These are phyloP conservation scores for Fusarium acutatum DNA, from an alignment of 2,329 filamentous ascomycete species.

Conservation along the genomic window DNA sequence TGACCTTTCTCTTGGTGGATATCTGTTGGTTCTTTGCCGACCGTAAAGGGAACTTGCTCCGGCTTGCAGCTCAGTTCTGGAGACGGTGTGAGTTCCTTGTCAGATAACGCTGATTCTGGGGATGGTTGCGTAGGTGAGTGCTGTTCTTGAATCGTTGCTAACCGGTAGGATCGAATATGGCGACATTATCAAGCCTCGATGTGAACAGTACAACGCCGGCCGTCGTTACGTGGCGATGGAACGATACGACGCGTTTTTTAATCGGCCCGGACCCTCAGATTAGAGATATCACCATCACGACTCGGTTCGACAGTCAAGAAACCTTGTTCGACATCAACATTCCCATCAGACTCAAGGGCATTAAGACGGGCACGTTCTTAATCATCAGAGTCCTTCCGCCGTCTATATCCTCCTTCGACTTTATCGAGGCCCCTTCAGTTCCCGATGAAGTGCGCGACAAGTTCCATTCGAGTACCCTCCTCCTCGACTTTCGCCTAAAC, in stretches of 20 bases:
- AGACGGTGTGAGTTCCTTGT: not conserved
- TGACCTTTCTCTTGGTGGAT: not conserved
- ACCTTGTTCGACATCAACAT: conserved; percentile 10
- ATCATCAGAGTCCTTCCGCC: not conserved
- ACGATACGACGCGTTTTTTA: not conserved
- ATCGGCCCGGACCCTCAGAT: conserved; percentile 1
- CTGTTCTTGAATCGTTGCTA: not conserved
- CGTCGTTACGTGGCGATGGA: conserved; percentile 1
- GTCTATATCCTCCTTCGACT: not conserved
- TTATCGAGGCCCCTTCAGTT: not conserved
- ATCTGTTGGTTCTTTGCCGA: not conserved
- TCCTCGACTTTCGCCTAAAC: conserved; percentile 9
- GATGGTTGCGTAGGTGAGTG: not conserved
- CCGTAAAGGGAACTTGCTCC: not conserved
- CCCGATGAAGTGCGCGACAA: not conserved
- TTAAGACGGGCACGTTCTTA: not conserved
- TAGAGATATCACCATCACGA: conserved; percentile 9
- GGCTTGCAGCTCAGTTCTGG: conserved; percentile 11
- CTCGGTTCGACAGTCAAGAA: not conserved
- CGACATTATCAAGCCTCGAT: not conserved
- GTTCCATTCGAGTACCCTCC: not conserved
- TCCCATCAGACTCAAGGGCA: conserved; percentile 13
- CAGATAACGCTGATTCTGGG: not conserved
- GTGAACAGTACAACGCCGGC: not conserved
- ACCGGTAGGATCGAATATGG: not conserved